Conservation (phyloP, 176 grass and related monocot species). For the Metroxylon sagu region DNA sequence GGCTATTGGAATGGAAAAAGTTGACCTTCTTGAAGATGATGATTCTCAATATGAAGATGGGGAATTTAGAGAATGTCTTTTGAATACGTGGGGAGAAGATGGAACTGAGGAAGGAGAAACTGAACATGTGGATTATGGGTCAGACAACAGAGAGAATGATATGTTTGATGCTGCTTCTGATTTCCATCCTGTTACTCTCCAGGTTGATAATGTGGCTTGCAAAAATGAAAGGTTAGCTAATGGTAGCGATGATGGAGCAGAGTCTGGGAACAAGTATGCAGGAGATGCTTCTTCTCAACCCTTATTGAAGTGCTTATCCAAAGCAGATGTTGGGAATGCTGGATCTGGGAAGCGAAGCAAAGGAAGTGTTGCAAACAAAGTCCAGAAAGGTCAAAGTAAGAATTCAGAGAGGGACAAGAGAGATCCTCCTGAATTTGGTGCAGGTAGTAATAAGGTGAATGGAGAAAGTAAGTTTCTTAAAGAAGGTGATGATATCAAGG, state of each 20-base stretch:
- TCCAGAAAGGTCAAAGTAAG: not conserved
- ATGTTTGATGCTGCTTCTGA: not conserved
- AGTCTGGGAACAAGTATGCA: constrained; percentile 14
- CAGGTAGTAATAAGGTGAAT: too few relatives aligned
- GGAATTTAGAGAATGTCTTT: constrained; percentile 68
- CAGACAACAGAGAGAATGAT: constrained; percentile 33
- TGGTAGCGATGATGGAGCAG: constrained; percentile 23
- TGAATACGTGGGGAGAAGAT: constrained; percentile 43
- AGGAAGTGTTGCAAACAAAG: constrained; percentile 13
- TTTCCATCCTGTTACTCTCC: constrained; percentile 12
- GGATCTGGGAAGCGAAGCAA: constrained; percentile 14
- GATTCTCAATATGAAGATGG: constrained; percentile 99
- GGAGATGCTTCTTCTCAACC: constrained; percentile 18
- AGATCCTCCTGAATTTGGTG: constrained; percentile 15
- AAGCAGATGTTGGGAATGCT: constrained; percentile 31
- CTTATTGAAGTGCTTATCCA: constrained; percentile 25
- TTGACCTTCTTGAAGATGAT: constrained; percentile 49
- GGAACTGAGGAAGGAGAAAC: constrained; percentile 35
- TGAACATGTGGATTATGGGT: constrained; percentile 30
- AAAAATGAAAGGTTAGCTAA: constrained; percentile 13
- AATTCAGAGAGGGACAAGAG: constrained; percentile 4
- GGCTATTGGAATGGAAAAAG: constrained; percentile 22
- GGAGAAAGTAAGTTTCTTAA: constrained; percentile 13
- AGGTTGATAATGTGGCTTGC: constrained; percentile 25
- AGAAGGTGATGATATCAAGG: constrained; percentile 28